phyloP scores from a whole-genome alignment of 2,329 filamentous ascomycete genomes.

The Talaromyces sp. region DNA sequence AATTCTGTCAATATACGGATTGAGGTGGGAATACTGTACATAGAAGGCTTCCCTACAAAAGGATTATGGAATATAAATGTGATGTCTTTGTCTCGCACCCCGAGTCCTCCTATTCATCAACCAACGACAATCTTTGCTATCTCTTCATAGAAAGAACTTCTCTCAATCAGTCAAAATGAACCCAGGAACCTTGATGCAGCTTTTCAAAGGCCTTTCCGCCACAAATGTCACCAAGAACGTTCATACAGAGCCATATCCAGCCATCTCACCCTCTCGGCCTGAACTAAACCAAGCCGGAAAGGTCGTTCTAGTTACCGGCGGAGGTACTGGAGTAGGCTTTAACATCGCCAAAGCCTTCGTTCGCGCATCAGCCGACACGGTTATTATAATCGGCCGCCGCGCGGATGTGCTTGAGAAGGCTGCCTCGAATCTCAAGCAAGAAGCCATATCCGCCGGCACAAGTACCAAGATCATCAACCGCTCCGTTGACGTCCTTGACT shows the following conservation, averaged over 20 bases:
- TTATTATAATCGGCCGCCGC: conserved; percentile 48
- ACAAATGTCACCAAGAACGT: conserved; percentile 10
- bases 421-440: conserved; percentile 20
- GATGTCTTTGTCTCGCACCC: not conserved
- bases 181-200: not conserved
- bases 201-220: not conserved
- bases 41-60: not conserved
- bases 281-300: conserved; percentile 43
- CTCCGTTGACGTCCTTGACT: conserved; percentile 1
- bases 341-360: conserved; percentile 46
- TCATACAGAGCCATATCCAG: conserved; percentile 22
- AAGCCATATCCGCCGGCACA: not conserved
- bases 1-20: not conserved
- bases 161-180: not conserved
- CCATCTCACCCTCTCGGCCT: conserved; percentile 42
- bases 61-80: not conserved
- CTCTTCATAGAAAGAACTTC: not conserved
- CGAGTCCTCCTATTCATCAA: not conserved
- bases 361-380: conserved; percentile 43
- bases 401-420: conserved; percentile 35
- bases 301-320: conserved; percentile 46
- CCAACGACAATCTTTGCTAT: not conserved
- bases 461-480: conserved; percentile 1
- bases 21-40: not conserved
- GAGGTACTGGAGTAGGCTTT: conserved; percentile 48